phyloP scores from a whole-genome alignment of 75 land plant genomes.

The Pseudotsuga menziesii region DNA sequence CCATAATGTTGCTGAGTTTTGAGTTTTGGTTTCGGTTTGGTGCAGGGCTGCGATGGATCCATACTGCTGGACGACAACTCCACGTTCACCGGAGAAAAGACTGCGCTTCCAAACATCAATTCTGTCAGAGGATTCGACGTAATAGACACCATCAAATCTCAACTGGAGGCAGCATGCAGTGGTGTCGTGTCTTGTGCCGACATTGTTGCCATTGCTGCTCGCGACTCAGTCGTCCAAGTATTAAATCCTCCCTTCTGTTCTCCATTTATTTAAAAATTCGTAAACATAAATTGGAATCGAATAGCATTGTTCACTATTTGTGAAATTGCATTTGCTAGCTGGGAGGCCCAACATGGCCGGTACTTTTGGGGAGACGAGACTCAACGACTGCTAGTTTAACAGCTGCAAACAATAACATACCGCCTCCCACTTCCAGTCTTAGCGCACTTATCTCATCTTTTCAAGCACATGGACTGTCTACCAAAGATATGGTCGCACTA shows the following conservation, averaged over 20 bases:
- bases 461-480: conserved; percentile 13
- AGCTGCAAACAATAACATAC: neutral
- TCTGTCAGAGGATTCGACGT: conserved; percentile 11
- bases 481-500: conserved; percentile 26
- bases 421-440: neutral
- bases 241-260: too few species aligned
- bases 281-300: too few species aligned
- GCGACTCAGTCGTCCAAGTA: too few species aligned
- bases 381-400: neutral
- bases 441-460: conserved; percentile 9
- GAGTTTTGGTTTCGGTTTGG: too few species aligned
- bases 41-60: neutral
- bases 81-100: conserved; percentile 10
- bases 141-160: conserved; percentile 6
- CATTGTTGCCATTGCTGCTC: too few species aligned
- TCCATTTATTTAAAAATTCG: too few species aligned
- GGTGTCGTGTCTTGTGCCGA: conserved; percentile 11
- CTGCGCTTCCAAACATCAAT: neutral
- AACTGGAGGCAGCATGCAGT: conserved; percentile 1
- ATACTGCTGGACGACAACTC: conserved; percentile 10
- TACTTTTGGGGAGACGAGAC: neutral
- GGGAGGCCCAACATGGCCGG: neutral
- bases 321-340: neutral
- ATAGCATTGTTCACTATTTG: too few species aligned
- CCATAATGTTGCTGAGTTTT: too few species aligned